Evolutionary conservation across 345 rosid genomes (phyloP), one percentile per base, ranked within the genome.

Genomic region (Arabis hirsuta): DNA sequence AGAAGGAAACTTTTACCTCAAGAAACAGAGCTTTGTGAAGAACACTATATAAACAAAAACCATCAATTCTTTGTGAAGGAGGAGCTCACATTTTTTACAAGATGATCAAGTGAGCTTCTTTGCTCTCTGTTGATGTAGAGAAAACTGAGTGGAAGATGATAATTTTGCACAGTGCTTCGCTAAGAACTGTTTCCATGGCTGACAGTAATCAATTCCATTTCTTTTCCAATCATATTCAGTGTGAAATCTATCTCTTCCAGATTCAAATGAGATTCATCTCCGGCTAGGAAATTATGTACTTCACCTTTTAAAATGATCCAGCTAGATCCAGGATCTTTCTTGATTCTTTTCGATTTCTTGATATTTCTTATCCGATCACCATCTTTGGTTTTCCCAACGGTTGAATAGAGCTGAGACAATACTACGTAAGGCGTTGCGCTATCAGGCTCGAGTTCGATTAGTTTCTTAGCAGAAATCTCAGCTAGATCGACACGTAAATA

Each of bases 241-340:
- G 80, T 81, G 72, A 67, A 58, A 59, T 62, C 73, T 65, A 82
- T 80, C 48, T 73, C 82, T 58, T 69, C 80, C n/a, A 72, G 9
- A 44, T 76, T 73, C 79, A 46, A 29, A 75, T 79, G 88, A 59
- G 82, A 77, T 64, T 73, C 77, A 68, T 85, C 88, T 44, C 90
- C 87, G 3, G 85, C 84, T 7, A 82, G 80, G 69, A 88, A 84
- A 65, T 80, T 63, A 60, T 82, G 82, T 71, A 83, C 80, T 44
- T 73, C 55, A 62, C 81, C 85, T 31, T 80, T 79, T 67, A 81
- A 19, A 8, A 53, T 56, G 55, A 87, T 82, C 97, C 97, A 91
- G 59, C 96, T 89, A 71, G 82, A 87, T 14, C 96, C 97, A 2
- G 94, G 93, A 77, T 74, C 86, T 75, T 91, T 91, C 87, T 73